Conservation (phyloP, 1,139 yeast genomes). For the Protomyces lactucae-debilis region DNA sequence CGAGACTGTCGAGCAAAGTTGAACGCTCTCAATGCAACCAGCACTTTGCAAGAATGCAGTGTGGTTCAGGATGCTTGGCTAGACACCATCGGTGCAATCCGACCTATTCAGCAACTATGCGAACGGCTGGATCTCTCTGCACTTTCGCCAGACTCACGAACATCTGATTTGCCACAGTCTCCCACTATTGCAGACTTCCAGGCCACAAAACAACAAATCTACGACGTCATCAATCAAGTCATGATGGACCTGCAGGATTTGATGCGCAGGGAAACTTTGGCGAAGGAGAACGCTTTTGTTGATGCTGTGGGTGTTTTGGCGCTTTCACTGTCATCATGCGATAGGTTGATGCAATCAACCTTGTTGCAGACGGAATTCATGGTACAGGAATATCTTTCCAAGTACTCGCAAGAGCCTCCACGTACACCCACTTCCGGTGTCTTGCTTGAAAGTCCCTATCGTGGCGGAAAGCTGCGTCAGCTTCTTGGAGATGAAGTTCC, state of each 20-base stretch:
- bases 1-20: neutral
- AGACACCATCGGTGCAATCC: constrained; percentile 31
- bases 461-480: constrained; percentile 24
- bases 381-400: constrained; percentile 28
- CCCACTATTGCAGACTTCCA: constrained; percentile 51
- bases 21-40: constrained; percentile 27
- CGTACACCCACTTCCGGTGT: constrained; percentile 1
- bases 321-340: constrained; percentile 5
- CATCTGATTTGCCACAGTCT: constrained; percentile 27
- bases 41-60: neutral
- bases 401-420: constrained; percentile 5
- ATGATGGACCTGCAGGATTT: constrained; percentile 66
- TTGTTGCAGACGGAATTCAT: constrained; percentile 27
- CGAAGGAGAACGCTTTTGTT: constrained; percentile 25
- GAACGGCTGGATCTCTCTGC: constrained; percentile 38
- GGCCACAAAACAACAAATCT: constrained; percentile 67
- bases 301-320: constrained; percentile 31
- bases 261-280: constrained; percentile 39
- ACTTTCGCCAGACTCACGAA: constrained; percentile 32
- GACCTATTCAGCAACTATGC: constrained; percentile 34
- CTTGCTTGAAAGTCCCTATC: constrained; percentile 22
- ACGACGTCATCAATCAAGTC: constrained; percentile 57
- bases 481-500: constrained; percentile 30
- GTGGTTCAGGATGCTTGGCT: neutral
- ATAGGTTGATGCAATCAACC: constrained; percentile 23